Conservation (phyloP, 2,329 filamentous ascomycete genomes). For the Zymoseptoria crescenta region DNA sequence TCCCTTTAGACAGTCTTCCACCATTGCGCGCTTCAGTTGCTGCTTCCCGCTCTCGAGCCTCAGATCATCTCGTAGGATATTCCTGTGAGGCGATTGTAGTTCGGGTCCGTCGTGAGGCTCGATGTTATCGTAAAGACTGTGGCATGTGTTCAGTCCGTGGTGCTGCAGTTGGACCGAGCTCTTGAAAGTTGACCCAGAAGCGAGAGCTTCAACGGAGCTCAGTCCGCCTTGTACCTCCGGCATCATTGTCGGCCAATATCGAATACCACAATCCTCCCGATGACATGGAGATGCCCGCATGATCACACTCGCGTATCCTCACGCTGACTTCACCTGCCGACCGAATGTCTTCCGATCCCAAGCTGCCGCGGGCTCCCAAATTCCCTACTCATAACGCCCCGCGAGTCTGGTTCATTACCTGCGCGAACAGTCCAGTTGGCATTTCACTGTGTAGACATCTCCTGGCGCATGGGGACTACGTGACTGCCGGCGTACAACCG, state of each 20-base stretch:
- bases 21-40: background rate
- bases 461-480: conserved; percentile 84
- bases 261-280: background rate
- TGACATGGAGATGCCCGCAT: conserved; percentile 1
- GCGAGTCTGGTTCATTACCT: conserved; percentile 87
- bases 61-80: background rate
- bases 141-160: background rate
- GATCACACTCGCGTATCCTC: background rate
- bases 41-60: background rate
- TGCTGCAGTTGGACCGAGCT: background rate
- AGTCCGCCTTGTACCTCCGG: background rate
- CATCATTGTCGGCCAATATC: conserved; percentile 1
- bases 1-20: background rate
- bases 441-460: conserved; percentile 74
- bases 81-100: background rate
- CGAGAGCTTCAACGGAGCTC: background rate
- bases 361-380: conserved; percentile 35
- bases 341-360: conserved; percentile 21
- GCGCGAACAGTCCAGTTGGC: conserved; percentile 74
- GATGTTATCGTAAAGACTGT: background rate
- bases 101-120: background rate
- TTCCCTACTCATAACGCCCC: conserved; percentile 59
- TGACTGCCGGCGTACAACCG: conserved; percentile 74
- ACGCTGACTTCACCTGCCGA: background rate
- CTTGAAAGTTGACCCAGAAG: background rate